Evolutionary conservation across 2,329 filamentous ascomycete genomes (phyloP).

Genomic region (Arachnomyces sp.): DNA sequence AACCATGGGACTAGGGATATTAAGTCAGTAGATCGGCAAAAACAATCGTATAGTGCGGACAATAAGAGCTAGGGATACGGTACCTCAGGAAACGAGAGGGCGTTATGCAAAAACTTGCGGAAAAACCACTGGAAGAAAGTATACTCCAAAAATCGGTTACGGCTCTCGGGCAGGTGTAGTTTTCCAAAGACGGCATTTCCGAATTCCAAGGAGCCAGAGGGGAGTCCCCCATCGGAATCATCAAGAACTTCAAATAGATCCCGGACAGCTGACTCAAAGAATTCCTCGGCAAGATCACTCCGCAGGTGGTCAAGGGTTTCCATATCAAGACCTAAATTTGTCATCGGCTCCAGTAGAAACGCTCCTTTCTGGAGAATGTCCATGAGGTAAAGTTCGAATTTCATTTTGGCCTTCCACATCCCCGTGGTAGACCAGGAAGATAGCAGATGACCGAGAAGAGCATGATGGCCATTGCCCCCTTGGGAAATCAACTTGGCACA

Average conservation of each 20-base stretch:
- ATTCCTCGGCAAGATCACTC: conserved; percentile 75
- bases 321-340: conserved; percentile 62
- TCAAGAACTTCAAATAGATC: conserved; percentile 80
- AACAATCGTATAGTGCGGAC: conserved; percentile 34
- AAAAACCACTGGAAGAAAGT: conserved; percentile 90
- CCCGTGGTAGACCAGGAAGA: conserved; percentile 82
- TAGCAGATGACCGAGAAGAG: conserved; percentile 74
- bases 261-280: conserved; percentile 74
- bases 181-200: conserved; percentile 76
- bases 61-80: conserved; percentile 14
- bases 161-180: conserved; percentile 60
- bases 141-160: conserved; percentile 70
- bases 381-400: conserved; percentile 92
- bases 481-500: conserved; percentile 76
- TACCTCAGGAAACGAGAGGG: conserved; percentile 84
- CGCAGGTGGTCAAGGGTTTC: conserved; percentile 64
- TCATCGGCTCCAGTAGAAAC: conserved; percentile 80
- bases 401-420: conserved; percentile 81
- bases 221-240: conserved; percentile 80
- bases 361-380: conserved; percentile 87
- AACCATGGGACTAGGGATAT: conserved; percentile 44
- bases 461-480: conserved; percentile 67
- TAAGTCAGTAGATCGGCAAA: conserved; percentile 30
- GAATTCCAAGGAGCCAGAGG: conserved; percentile 74
- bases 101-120: conserved; percentile 73